Evolutionary conservation across 371 early-diverging fungal genomes (phyloP).

Genomic region (Choanephora cucurbitarum): DNA sequence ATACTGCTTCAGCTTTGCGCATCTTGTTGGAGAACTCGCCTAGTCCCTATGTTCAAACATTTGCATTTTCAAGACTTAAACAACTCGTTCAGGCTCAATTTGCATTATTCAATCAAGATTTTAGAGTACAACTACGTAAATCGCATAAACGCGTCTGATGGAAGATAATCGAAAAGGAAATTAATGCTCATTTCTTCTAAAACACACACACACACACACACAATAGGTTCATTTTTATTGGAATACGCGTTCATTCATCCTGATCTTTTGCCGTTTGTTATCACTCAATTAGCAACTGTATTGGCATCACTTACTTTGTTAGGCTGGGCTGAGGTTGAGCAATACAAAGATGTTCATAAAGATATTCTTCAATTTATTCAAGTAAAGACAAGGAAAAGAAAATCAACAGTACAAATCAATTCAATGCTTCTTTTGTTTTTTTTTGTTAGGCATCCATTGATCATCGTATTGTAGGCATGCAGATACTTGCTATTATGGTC

Average conservation of each 20-base stretch:
- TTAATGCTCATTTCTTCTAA: too few species aligned
- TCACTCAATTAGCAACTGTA: constrained; percentile 67
- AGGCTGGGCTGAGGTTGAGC: constrained; percentile 80
- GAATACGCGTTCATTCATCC: constrained; percentile 68
- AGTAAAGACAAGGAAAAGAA: constrained; percentile 34
- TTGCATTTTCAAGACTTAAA: constrained; percentile 68
- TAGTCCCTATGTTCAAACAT: constrained; percentile 74
- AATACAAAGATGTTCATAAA: constrained; percentile 66
- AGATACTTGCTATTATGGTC: constrained; percentile 60
- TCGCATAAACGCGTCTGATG: not conserved
- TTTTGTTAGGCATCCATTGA: constrained; percentile 47
- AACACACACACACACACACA: too few species aligned
- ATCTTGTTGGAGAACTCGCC: constrained; percentile 71
- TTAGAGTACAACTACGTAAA: constrained; percentile 71
- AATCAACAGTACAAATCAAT: not conserved
- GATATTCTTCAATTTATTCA: constrained; percentile 71
- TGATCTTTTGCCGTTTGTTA: constrained; percentile 69
- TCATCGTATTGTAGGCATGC: constrained; percentile 67
- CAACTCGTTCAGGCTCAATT: constrained; percentile 74
- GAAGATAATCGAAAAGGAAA: too few species aligned
- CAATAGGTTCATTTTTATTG: constrained; percentile 63
- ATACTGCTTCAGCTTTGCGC: constrained; percentile 70
- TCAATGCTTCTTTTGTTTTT: too few species aligned
- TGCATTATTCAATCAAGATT: constrained; percentile 59
- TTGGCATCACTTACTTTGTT: constrained; percentile 78